Conservation (phyloP, 257 asterid genomes). For the Penstemon davidsonii region DNA sequence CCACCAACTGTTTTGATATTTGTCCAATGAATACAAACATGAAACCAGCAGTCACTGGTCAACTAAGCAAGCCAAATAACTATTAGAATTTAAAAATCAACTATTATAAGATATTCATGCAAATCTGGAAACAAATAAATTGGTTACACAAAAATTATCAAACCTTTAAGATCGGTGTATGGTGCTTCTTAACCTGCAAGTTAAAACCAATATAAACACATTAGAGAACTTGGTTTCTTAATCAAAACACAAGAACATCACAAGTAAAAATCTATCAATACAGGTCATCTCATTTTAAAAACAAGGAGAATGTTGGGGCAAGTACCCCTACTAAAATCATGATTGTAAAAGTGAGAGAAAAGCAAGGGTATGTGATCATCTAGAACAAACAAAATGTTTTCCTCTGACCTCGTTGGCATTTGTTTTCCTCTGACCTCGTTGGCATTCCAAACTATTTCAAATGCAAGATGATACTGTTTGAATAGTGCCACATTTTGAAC, state of each 20-base stretch:
- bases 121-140: conserved; percentile 3
- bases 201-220: conserved; percentile 20
- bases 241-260: conserved; percentile 3
- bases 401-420: not conserved
- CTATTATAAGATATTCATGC: not conserved
- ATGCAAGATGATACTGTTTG: not conserved
- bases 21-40: not conserved
- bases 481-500: not conserved
- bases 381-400: not conserved
- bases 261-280: not conserved
- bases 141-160: conserved; percentile 27
- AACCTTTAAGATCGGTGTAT: conserved; percentile 83
- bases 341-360: not conserved
- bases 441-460: not conserved
- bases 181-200: conserved; percentile 78
- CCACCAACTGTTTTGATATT: conserved; percentile 3
- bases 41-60: conserved; percentile 2
- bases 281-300: not conserved
- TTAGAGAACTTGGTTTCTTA: conserved; percentile 27
- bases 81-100: not conserved
- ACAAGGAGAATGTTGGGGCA: conserved; percentile 8
- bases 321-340: conserved; percentile 3
- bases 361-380: not conserved
- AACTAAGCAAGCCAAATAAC: not conserved
- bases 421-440: not conserved